These are phyloP conservation scores for Zymoseptoria ardabiliae DNA, from an alignment of 2,329 filamentous ascomycete genomes.

Conservation along the genomic window DNA sequence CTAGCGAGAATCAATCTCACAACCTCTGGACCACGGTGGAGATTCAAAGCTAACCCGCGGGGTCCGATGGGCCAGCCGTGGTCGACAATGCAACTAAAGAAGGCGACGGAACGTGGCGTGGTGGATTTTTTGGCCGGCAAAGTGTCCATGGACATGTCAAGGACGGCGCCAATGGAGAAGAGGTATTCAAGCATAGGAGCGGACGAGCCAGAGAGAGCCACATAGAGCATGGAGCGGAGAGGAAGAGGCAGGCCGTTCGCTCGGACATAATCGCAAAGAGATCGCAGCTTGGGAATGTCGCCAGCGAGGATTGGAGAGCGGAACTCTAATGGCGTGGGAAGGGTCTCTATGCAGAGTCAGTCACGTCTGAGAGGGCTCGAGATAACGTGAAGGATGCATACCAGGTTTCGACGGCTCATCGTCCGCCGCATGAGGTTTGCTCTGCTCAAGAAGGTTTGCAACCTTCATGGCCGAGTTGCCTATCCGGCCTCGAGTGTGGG, in stretches of 20 bases:
- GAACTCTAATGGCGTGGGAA: not conserved
- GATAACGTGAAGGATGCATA: not conserved
- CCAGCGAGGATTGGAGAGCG: not conserved
- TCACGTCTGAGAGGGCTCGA: not conserved
- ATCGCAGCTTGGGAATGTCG: not conserved
- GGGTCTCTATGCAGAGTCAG: not conserved
- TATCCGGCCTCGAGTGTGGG: not conserved
- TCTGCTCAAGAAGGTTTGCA: not conserved
- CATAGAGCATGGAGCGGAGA: slow-evolving; percentile 6
- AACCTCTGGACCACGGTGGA: slow-evolving; percentile 6
- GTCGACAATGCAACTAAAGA: slow-evolving; percentile 2
- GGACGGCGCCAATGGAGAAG: slow-evolving; percentile 2
- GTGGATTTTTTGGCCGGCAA: not conserved
- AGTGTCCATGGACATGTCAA: slow-evolving; percentile 4
- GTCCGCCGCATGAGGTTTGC: not conserved
- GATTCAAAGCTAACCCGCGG: slow-evolving; percentile 7
- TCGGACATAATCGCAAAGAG: not conserved
- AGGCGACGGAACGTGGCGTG: not conserved
- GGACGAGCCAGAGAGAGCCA: not conserved
- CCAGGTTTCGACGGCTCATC: not conserved
- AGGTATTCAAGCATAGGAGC: slow-evolving; percentile 2
- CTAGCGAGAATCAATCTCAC: slow-evolving; percentile 7
- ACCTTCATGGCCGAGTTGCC: not conserved
- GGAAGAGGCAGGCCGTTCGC: not conserved
- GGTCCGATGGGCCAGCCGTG: slow-evolving; percentile 8